Conservation (phyloP, 192 early-diverging fungal species). For the Diversispora eburnea region DNA sequence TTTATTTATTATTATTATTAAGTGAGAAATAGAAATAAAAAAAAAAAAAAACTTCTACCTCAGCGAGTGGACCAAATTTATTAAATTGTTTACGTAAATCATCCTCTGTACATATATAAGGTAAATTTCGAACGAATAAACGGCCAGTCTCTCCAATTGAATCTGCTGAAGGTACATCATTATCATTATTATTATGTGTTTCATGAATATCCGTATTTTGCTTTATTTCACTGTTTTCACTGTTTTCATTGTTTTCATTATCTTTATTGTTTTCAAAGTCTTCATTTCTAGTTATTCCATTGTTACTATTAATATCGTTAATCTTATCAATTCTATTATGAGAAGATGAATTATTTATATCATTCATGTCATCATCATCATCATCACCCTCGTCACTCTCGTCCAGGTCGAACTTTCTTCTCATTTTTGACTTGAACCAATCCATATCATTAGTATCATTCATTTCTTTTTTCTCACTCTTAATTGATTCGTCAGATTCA, state of each 20-base stretch:
- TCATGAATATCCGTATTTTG: neutral
- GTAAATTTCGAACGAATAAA: slow-evolving; percentile 89
- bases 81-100: slow-evolving; percentile 81
- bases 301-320: too few species aligned
- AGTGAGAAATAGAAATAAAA: neutral
- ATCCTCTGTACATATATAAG: slow-evolving; percentile 85
- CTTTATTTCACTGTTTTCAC: too few species aligned
- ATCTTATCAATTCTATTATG: too few species aligned
- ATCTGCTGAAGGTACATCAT: slow-evolving; percentile 39
- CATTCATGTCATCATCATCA: slow-evolving; percentile 24
- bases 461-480: slow-evolving; percentile 37
- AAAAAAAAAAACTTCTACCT: slow-evolving; percentile 43
- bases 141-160: slow-evolving; percentile 92
- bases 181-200: slow-evolving; percentile 1
- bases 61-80: slow-evolving; percentile 86
- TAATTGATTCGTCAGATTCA: neutral
- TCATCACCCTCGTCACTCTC: slow-evolving; percentile 22
- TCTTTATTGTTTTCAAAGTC: too few species aligned
- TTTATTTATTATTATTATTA: neutral
- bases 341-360: too few species aligned
- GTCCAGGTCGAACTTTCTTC: slow-evolving; percentile 32
- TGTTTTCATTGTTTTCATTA: too few species aligned
- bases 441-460: slow-evolving; percentile 57
- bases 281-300: too few species aligned
- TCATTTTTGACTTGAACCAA: slow-evolving; percentile 66